A percentile compares a stretch with the other conserved stretches of the same genome.
These are phyloP conservation scores for Leishmania braziliensis DNA, from an alignment of 208 protist species.

Conservation along the genomic window DNA sequence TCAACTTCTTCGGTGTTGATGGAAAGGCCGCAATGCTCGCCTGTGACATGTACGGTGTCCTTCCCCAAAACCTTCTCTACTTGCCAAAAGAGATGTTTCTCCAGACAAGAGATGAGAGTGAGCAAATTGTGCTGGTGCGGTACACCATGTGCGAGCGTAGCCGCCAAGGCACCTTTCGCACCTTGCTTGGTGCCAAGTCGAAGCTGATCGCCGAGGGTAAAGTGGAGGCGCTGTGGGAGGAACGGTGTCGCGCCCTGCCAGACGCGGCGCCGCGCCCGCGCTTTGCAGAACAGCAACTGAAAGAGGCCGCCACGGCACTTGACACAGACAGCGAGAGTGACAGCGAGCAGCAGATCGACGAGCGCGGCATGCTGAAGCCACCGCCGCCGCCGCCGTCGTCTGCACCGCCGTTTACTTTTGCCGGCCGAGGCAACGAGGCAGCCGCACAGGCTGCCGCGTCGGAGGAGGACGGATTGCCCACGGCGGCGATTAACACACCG, in stretches of 20 bases:
- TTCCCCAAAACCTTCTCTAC: conserved; percentile 14
- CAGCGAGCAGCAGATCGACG: conserved; percentile 3
- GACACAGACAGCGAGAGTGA: conserved; percentile 23
- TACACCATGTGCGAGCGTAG: conserved; percentile 24
- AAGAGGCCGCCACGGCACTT: neutral
- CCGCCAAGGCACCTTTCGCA: conserved; percentile 19
- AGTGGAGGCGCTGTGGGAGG: conserved; percentile 14
- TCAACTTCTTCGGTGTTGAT: conserved; percentile 17
- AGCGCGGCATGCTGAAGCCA: conserved; percentile 18
- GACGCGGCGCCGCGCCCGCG: conserved; percentile 2
- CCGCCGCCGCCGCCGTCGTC: neutral
- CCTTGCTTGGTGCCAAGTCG: conserved; percentile 13
- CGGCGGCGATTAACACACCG: neutral
- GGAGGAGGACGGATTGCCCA: neutral
- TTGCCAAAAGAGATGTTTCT: neutral
- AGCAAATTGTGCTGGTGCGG: conserved; percentile 15
- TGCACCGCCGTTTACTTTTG: neutral
- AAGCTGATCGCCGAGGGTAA: conserved; percentile 12
- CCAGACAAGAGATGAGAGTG: conserved; percentile 3
- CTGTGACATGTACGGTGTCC: conserved; percentile 16
- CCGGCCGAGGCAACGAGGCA: neutral
- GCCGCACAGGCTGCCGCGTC: no score
- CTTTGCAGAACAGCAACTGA: conserved; percentile 6
- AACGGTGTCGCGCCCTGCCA: neutral
- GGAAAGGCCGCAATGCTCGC: conserved; percentile 16